Percentiles rank a stretch among this genome's conserved stretches.
Evolutionary conservation across 2,329 filamentous ascomycete species (phyloP).

Genomic region (Magnaporthiopsis rhizophila): DNA sequence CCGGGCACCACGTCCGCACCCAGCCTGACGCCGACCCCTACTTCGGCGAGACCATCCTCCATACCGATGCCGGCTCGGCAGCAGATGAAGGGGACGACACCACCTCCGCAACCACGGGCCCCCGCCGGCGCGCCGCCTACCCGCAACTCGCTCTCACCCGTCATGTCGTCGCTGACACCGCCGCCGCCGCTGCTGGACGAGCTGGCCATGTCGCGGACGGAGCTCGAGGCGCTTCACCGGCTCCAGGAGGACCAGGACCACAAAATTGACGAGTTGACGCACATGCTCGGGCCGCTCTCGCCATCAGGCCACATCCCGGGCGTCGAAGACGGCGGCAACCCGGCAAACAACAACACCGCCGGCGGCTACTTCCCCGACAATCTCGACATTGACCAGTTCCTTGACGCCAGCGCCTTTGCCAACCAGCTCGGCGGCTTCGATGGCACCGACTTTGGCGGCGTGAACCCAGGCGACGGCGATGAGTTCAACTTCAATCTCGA

Average conservation of each 20-base stretch:
- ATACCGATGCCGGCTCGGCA: neutral
- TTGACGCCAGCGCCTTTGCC: conserved; percentile 34
- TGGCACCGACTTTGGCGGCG: conserved; percentile 22
- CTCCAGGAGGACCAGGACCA: conserved; percentile 72
- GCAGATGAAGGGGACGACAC: neutral
- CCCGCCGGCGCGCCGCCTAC: neutral
- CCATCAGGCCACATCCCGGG: conserved; percentile 71
- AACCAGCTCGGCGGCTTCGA: conserved; percentile 32
- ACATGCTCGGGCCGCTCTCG: conserved; percentile 68
- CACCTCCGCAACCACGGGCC: neutral
- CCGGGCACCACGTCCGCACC: conserved; percentile 12
- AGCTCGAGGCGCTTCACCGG: conserved; percentile 71
- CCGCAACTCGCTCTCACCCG: conserved; percentile 30
- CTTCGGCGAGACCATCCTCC: conserved; percentile 14
- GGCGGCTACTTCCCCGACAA: conserved; percentile 23
- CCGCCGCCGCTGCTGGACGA: conserved; percentile 47
- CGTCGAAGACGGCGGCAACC: conserved; percentile 35
- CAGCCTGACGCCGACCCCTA: conserved; percentile 14
- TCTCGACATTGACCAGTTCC: conserved; percentile 43
- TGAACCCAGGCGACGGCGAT: conserved; percentile 19
- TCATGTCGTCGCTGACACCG: conserved; percentile 33
- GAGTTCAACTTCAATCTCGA: conserved; percentile 47
- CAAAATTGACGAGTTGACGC: conserved; percentile 67
- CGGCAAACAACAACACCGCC: conserved; percentile 1
- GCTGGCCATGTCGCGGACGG: conserved; percentile 61